Evolutionary conservation across 495 filamentous ascomycete genomes (phyloP).

Genomic region (Collariella sp.): DNA sequence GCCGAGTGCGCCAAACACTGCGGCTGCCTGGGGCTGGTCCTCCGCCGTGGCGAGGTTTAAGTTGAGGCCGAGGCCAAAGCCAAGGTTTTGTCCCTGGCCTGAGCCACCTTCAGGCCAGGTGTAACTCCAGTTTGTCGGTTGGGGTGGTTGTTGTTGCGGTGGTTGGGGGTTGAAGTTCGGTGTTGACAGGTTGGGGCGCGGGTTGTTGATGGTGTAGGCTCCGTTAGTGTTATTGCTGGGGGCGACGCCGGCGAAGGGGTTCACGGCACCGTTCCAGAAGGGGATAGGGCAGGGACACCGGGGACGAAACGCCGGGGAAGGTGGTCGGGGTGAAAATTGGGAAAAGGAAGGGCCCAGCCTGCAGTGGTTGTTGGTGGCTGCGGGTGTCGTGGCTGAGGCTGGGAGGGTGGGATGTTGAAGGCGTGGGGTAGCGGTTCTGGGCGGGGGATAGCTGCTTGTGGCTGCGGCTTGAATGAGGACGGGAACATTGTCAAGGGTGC

Average conservation of each 20-base stretch:
- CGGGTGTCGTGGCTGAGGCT: conserved; percentile 13
- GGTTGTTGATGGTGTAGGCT: background rate
- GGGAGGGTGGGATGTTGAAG: conserved; percentile 30
- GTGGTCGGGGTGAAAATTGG: conserved; percentile 42
- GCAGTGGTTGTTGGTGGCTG: conserved; percentile 29
- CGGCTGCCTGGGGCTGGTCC: background rate
- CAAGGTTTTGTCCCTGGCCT: no score
- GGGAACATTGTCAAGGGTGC: background rate
- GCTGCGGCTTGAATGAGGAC: conserved; percentile 12
- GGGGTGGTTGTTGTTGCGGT: background rate
- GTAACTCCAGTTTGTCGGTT: background rate
- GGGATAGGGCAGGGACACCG: background rate
- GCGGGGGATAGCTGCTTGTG: conserved; percentile 19
- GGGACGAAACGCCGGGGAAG: conserved; percentile 7
- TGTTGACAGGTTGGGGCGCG: background rate
- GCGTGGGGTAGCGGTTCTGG: conserved; percentile 16
- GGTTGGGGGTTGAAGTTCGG: background rate
- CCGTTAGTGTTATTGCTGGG: conserved; percentile 7
- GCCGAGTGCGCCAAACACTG: conserved; percentile 2
- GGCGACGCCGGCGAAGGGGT: conserved; percentile 5
- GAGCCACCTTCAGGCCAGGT: no score
- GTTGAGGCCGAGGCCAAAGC: background rate
- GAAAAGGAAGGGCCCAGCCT: conserved; percentile 44
- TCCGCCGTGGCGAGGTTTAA: no score
- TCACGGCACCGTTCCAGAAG: conserved; percentile 13